Conservation (phyloP, 768 basidiomycete species). For the Botryobasidium botryosum region DNA sequence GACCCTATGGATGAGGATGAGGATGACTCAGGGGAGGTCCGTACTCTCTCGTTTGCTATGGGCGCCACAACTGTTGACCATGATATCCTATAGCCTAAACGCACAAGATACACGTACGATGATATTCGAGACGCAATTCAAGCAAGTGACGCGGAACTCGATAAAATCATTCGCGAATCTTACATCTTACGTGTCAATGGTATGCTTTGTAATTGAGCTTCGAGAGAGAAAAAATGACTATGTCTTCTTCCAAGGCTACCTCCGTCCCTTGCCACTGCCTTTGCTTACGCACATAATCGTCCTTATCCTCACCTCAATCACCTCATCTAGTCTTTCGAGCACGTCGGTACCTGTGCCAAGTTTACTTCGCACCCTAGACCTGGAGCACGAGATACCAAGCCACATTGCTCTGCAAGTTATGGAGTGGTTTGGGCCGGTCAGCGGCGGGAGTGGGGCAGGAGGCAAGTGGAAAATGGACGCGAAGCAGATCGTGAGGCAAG, state of each 20-base stretch:
- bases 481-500: conserved; percentile 42
- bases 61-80: background rate
- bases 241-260: conserved; percentile 30
- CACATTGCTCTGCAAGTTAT: conserved; percentile 52
- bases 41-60: background rate
- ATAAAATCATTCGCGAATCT: conserved; percentile 41
- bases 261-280: conserved; percentile 52
- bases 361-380: conserved; percentile 40
- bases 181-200: conserved; percentile 62
- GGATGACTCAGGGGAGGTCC: conserved; percentile 12
- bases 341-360: no score
- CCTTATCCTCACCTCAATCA: conserved; percentile 53
- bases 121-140: conserved; percentile 52
- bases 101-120: conserved; percentile 34
- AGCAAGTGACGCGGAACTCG: conserved; percentile 65
- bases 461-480: conserved; percentile 53
- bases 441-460: conserved; percentile 16
- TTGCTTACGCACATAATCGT: conserved; percentile 59
- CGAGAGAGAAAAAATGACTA: background rate
- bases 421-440: conserved; percentile 60
- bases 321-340: no score
- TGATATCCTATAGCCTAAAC: conserved; percentile 18
- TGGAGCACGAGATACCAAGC: conserved; percentile 54
- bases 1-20: conserved; percentile 16
- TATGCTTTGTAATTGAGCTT: conserved; percentile 16